Base-by-base conservation (phyloP, 148 eudicot genomes). In the Rhododendron williamsianum region DNA sequence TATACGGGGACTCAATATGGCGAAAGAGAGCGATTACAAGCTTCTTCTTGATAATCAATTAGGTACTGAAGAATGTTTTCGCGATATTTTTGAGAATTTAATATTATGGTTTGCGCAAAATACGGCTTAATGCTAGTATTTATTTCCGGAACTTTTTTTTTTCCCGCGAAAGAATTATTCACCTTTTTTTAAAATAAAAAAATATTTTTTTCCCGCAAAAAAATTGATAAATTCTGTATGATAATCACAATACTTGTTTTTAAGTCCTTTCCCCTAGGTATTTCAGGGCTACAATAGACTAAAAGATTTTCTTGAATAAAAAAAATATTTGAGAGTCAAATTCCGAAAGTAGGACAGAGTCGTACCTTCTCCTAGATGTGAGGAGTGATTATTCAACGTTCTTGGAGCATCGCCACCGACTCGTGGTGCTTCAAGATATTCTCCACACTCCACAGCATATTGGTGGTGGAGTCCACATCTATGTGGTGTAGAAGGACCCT, bases 1-100 rank as follows among this genome's bases (percentile, higher is more conserved):
- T 0, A 90, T 97, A 0, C 90, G 99, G 2, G 99, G 98, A 1
- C 81, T 97, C 11, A 97, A 95, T 83, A 74, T 97, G n/a, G 85
- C 56, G 0, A 97, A 92, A 30, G 96, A 93, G 25, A 91, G 91
- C 48, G 98, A 97, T 81, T 96, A 96, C 74, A 91, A 93, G 86
- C 51, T 94, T 1, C 69, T 96, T n/a, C 87, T 95, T 4, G 92
- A 96, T 19, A 96, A 96, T 82, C 84, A 90, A 16, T 89, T 95
- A 3, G 98, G 99, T n/a, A 69, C 7, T 69, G 12, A 25, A 60
- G 25, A 21, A 90, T 82, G 83, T 23, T 60, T 60, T 60, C 13
- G 3, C 10, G 8, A 16, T 18, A 41, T 56, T 56, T 54, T 56
- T 56, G 23, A 16, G 60, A 56, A 56, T 56, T 25, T 0, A 0